Conservation (phyloP, 108 stramenopile species). For the Skeletonema marinoi region DNA sequence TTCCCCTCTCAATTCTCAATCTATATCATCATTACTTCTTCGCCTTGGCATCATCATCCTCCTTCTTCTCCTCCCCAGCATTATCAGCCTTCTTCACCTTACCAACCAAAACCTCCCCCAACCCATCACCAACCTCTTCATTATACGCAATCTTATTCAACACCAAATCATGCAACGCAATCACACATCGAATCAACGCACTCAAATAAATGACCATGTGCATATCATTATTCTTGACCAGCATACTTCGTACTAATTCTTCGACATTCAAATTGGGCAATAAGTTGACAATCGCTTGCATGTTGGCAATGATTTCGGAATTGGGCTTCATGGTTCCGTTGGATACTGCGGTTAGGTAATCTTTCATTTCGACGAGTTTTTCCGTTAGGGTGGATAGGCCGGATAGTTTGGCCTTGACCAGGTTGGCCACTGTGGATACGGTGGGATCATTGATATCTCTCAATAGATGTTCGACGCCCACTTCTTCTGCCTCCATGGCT, state of each 20-base stretch:
- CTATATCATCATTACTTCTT: not conserved
- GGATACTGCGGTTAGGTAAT: conserved; percentile 86
- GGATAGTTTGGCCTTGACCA: conserved; percentile 94
- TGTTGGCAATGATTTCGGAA: conserved; percentile 90
- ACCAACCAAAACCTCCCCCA: conserved; percentile 26
- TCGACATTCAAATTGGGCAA: conserved; percentile 97
- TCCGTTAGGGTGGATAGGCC: conserved; percentile 87
- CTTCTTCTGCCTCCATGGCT: conserved; percentile 97
- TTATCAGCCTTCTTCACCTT: conserved; percentile 53
- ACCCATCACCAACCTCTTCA: conserved; percentile 40
- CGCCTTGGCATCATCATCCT: conserved; percentile 22
- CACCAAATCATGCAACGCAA: conserved; percentile 96
- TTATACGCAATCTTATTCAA: conserved; percentile 94
- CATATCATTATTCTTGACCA: conserved; percentile 99
- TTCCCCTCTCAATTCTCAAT: too few relatives aligned
- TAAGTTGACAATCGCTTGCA: conserved; percentile 96
- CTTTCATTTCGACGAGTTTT: conserved; percentile 93
- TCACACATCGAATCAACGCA: conserved; percentile 91
- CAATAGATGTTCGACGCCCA: conserved; percentile 98
- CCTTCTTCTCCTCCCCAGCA: conserved; percentile 38
- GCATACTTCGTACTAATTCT: conserved; percentile 86
- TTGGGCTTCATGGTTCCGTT: conserved; percentile 68
- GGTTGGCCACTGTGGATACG: conserved; percentile 89
- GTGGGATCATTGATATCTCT: conserved; percentile 99
- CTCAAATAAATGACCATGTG: conserved; percentile 92